Base-by-base conservation (phyloP, 192 early-diverging fungal genomes). In the Rhizophagus clarus region DNA sequence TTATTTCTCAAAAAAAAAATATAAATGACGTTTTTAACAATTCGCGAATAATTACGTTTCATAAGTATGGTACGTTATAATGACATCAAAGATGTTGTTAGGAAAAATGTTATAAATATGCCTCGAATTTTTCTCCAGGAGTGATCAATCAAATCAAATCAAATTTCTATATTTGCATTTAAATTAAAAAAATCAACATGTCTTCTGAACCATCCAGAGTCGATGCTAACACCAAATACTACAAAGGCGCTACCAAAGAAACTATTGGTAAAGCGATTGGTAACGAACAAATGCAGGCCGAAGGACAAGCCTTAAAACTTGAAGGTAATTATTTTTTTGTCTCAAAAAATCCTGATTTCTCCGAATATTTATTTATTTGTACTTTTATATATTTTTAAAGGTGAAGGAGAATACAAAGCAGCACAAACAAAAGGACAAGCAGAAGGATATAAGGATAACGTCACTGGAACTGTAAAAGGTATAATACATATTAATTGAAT, bases 151-250 rank as follows among this genome's bases (percentile, higher is more conserved):
- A 11, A 1, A 47, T 47, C 45, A 47, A 47, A 47, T 15, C 5
- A 49, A 49, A 49, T 15, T 12, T 15, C 10, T 49, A 15, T 56
- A 22, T 56, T 56, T 56, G n/a, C 17, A 56, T 22, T 20, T 20
- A 22, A 0, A 56, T 6, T 6, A 17, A 22, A 56, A 56, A n/a
- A 4, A 73, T 29, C 2, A 14, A 9, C 22, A 72, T 49, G 45
- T 47, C 71, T 73, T 28, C 71, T 29, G 6, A 73, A 28, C 71
- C 71, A 73, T 73, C 71, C 40, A 73, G 24, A 47, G 8, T 73
- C 10, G 2, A 14, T 22, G 71, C 32, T 49, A 24, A 73, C 8
- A 14, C n/a, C 24, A 51, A 73, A 42, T 73, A 73, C 40, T 73
- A 73, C 11, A 17, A 37, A 73, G 71, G 71, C 20, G 71, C 40